phyloP scores from a whole-genome alignment of 2,329 filamentous ascomycete species.

The Sclerotinia glacialis region DNA sequence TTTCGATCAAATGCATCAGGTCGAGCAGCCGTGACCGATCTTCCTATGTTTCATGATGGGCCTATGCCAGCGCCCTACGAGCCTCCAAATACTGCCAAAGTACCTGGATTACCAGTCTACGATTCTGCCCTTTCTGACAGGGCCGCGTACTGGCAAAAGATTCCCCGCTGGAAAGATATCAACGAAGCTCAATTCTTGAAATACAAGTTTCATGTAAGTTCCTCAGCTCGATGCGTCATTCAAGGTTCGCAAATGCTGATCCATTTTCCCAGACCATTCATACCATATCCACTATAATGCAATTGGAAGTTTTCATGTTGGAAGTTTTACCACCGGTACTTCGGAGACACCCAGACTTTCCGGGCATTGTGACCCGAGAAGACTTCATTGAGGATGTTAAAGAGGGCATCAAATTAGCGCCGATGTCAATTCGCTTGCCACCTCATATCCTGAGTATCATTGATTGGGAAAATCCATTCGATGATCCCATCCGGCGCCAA shows the following conservation, averaged over 20 bases:
- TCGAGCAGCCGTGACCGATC: slow-evolving; percentile 13
- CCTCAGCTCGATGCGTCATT: neutral
- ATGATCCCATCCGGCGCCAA: slow-evolving; percentile 59
- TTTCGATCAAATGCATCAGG: slow-evolving; percentile 22
- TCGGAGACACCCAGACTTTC: slow-evolving; percentile 41
- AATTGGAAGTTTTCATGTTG: slow-evolving; percentile 49
- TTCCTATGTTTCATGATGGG: slow-evolving; percentile 15
- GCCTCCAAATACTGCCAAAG: neutral
- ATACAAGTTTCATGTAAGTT: slow-evolving; percentile 55
- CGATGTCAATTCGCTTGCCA: slow-evolving; percentile 60
- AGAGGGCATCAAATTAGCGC: slow-evolving; percentile 51
- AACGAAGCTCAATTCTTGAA: slow-evolving; percentile 49
- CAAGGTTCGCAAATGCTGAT: neutral
- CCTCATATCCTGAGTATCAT: slow-evolving; percentile 59
- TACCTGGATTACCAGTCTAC: slow-evolving; percentile 14
- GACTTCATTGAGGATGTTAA: slow-evolving; percentile 55
- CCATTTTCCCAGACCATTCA: neutral
- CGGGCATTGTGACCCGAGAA: slow-evolving; percentile 46
- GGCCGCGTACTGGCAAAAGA: slow-evolving; percentile 49
- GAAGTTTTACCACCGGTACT: slow-evolving; percentile 50
- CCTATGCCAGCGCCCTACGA: slow-evolving; percentile 12
- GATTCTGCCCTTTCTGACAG: slow-evolving; percentile 24
- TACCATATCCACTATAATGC: slow-evolving; percentile 12
- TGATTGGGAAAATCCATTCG: slow-evolving; percentile 57
- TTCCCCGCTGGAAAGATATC: slow-evolving; percentile 50